phyloP scores from a whole-genome alignment of 2,329 filamentous ascomycete genomes.

The Penicillium sp. region DNA sequence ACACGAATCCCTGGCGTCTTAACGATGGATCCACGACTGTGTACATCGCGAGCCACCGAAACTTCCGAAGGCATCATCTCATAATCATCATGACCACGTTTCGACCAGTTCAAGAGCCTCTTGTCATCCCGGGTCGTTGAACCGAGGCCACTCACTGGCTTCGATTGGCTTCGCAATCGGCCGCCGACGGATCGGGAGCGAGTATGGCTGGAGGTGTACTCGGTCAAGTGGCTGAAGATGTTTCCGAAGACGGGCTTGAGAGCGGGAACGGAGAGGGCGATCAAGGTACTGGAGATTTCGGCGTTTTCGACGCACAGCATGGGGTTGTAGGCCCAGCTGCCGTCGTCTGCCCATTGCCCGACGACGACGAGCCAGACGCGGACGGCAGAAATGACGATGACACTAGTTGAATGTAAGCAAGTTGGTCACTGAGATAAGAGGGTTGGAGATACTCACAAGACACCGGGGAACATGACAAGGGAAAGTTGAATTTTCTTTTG shows the following conservation, averaged over 20 bases:
- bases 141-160: constrained; percentile 15
- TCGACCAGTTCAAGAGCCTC: constrained; percentile 25
- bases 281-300: constrained; percentile 54
- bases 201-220: constrained; percentile 25
- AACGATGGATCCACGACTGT: not conserved
- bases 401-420: constrained; percentile 34
- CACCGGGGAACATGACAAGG: constrained; percentile 52
- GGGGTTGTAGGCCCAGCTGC: constrained; percentile 55
- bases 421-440: not conserved
- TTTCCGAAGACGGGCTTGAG: constrained; percentile 50
- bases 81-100: constrained; percentile 23
- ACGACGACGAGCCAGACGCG: constrained; percentile 52
- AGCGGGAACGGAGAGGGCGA: constrained; percentile 54
- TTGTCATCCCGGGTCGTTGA: constrained; percentile 25
- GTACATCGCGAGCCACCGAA: constrained; percentile 14
- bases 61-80: constrained; percentile 32
- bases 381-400: constrained; percentile 52
- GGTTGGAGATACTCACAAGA: constrained; percentile 40
- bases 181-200: constrained; percentile 18
- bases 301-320: constrained; percentile 54
- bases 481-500: constrained; percentile 52
- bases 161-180: constrained; percentile 19
- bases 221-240: constrained; percentile 23
- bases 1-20: constrained; percentile 22
- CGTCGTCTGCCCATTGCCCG: constrained; percentile 50